Evolutionary conservation across 140 eudicot species (phyloP).

Genomic region (Cichorium intybus): DNA sequence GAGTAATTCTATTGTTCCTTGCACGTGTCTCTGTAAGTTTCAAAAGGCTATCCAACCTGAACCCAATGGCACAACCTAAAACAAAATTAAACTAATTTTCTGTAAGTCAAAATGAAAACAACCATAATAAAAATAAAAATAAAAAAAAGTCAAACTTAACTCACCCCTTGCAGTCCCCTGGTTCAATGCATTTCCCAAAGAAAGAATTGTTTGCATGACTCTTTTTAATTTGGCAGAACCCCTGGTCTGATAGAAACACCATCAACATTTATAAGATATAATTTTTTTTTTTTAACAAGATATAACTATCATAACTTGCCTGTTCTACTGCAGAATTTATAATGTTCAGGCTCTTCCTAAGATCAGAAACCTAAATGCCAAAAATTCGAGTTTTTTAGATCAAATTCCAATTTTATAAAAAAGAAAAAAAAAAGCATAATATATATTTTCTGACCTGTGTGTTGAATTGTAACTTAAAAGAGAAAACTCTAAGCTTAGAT

Average conservation of each 20-base stretch:
- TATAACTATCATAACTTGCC: constrained; percentile 41
- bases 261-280: constrained; percentile 1
- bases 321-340: constrained; percentile 72
- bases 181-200: constrained; percentile 92
- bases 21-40: constrained; percentile 64
- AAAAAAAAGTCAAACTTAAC: constrained; percentile 25
- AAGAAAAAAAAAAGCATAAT: constrained; percentile 1
- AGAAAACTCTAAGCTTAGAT: constrained; percentile 71
- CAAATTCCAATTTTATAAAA: neutral
- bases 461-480: constrained; percentile 58
- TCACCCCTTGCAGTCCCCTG: constrained; percentile 96
- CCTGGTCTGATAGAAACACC: constrained; percentile 56
- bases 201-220: constrained; percentile 94
- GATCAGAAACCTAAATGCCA: constrained; percentile 68
- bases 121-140: neutral
- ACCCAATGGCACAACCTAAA: constrained; percentile 64
- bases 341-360: constrained; percentile 54
- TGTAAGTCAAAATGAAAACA: neutral
- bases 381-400: neutral
- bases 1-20: constrained; percentile 52
- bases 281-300: no score
- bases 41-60: constrained; percentile 59
- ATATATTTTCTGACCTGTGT: constrained; percentile 44
- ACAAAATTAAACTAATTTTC: neutral
- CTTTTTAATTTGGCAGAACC: constrained; percentile 64